Conservation (phyloP, 371 early-diverging fungal genomes). For the Syncephalastrum racemosum region DNA sequence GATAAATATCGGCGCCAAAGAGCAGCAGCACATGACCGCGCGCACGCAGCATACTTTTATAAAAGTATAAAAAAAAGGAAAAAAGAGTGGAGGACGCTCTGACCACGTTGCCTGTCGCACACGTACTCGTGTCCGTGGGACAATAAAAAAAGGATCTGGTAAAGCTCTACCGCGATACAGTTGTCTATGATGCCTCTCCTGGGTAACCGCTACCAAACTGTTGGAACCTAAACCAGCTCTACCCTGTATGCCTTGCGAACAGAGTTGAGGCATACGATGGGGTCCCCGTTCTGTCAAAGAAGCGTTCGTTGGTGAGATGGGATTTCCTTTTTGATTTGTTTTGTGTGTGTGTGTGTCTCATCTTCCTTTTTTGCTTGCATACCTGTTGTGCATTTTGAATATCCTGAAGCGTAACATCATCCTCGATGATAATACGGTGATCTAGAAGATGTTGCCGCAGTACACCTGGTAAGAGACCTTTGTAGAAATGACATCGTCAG, state of each 20-base stretch:
- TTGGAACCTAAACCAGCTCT: background rate
- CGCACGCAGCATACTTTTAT: no score
- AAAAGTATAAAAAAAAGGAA: no score
- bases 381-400: conserved; percentile 46
- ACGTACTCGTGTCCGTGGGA: no score
- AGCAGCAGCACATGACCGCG: no score
- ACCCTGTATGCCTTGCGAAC: conserved; percentile 8
- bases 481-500: background rate
- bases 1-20: no score
- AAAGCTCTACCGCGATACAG: no score
- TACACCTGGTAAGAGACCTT: conserved; percentile 51
- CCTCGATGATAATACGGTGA: conserved; percentile 29
- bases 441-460: conserved; percentile 47
- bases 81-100: no score
- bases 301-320: background rate
- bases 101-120: no score
- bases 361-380: conserved; percentile 8
- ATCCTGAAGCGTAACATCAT: conserved; percentile 42
- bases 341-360: background rate
- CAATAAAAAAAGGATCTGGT: no score
- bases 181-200: no score
- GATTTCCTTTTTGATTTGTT: background rate
- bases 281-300: conserved; percentile 2
- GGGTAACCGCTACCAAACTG: no score
- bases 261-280: conserved; percentile 10